phyloP scores from a whole-genome alignment of 2,329 filamentous ascomycete species.

The Colletotrichum cuscutae region DNA sequence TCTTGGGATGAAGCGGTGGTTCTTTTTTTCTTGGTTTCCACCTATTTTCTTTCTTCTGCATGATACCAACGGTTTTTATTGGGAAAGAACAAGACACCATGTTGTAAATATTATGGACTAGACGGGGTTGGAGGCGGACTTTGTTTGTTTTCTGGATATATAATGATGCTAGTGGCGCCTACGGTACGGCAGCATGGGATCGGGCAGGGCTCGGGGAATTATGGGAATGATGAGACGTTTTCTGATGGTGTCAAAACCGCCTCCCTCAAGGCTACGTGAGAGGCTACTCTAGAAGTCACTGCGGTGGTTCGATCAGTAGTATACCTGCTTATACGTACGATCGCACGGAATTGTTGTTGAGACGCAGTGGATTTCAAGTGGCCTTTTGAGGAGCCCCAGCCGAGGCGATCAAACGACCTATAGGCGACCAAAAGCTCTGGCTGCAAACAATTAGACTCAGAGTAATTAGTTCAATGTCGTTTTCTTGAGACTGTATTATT shows the following conservation, averaged over 20 bases:
- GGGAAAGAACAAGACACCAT: slow-evolving; percentile 30
- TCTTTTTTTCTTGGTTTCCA: too few relatives aligned
- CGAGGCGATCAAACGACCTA: background rate
- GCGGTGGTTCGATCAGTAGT: too few relatives aligned
- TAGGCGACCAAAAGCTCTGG: background rate
- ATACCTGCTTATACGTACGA: too few relatives aligned
- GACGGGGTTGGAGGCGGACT: slow-evolving; percentile 8
- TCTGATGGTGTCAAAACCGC: background rate
- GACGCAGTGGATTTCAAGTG: too few relatives aligned
- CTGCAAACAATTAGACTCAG: too few relatives aligned
- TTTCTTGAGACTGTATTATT: too few relatives aligned
- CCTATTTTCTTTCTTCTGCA: slow-evolving; percentile 4
- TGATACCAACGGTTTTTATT: slow-evolving; percentile 30
- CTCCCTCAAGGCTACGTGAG: background rate
- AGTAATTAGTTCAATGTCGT: background rate
- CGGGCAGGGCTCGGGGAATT: background rate
- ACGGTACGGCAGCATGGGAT: background rate
- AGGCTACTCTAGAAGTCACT: background rate
- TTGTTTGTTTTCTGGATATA: background rate
- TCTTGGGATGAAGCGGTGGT: background rate
- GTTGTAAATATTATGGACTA: slow-evolving; percentile 14
- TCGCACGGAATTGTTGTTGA: too few relatives aligned
- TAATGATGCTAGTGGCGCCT: slow-evolving; percentile 21
- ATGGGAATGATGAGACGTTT: background rate
- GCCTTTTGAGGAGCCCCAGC: background rate